Evolutionary conservation across 805 yeast genomes (phyloP), one percentile per base, ranked within the genome.

Genomic region (Schwanniomyces vanrijiae): DNA sequence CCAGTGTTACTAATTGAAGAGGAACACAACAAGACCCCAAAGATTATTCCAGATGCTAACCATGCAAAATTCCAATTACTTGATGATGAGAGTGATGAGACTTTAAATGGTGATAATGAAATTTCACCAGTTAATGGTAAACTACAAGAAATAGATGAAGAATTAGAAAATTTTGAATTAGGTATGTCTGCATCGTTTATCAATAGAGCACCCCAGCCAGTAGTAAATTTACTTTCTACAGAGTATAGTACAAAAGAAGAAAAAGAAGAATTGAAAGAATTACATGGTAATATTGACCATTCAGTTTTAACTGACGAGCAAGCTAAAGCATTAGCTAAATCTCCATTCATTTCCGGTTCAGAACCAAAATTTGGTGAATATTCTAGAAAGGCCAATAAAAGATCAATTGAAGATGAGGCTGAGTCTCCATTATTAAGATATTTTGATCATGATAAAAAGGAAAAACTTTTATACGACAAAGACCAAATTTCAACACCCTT

Each of bases 311-410:
- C 82, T 8, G 76, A 75, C 45, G 66, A 66, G 28, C 86, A 83
- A 64, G 78, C 77, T 19, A 61, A 63, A 18, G 79, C 84, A 4
- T 68, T 83, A 45, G 78, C 86, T 4, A 66, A 66, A 43, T 79
- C 88, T 3, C 85, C 83, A 5, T 61, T 70, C 13, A 66, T 83
- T 53, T 76, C 82, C 6, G 77, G 86, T 3, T 82, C 77, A 4
- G 87, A 82, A 54, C 88, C 88, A 26, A 75, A 71, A 40, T 61
- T 65, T 24, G 87, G 88, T 42, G 62, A 56, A 41, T 61, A 63
- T 31, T 74, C 80, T 13, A 59, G 66, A 45, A 48, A 73, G 57
- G 78, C 74, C 45, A 67, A 72, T 52, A 50, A 55, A 19, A 34
- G 44, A 14, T 35, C 52, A 38, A 50, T 37, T 33, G 61, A 57